These are phyloP conservation scores for Skeletonema grethae DNA, from an alignment of 108 stramenopile genomes.

Conservation along the genomic window DNA sequence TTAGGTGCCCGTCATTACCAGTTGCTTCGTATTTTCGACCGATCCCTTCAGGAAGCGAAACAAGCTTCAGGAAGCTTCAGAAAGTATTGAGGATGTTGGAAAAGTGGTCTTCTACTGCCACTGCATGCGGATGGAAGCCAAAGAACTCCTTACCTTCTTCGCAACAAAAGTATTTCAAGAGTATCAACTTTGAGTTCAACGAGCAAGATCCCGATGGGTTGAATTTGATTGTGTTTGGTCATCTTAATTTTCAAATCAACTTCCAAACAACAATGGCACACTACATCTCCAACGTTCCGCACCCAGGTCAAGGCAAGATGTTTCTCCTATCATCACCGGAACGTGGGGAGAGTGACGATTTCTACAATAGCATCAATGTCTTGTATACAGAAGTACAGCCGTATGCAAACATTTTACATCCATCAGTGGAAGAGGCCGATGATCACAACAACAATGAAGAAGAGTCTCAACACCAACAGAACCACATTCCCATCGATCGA, in stretches of 20 bases:
- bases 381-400: slow-evolving; percentile 29
- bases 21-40: slow-evolving; percentile 18
- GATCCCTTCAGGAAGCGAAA: neutral
- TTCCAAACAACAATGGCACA: slow-evolving; percentile 39
- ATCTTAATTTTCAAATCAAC: slow-evolving; percentile 5
- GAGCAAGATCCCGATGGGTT: slow-evolving; percentile 38
- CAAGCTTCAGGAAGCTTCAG: slow-evolving; percentile 36
- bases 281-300: slow-evolving; percentile 56
- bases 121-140: neutral
- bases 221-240: slow-evolving; percentile 22
- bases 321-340: slow-evolving; percentile 41
- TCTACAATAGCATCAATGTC: slow-evolving; percentile 2
- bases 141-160: neutral
- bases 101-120: slow-evolving; percentile 4
- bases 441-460: neutral
- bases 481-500: neutral
- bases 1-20: slow-evolving; percentile 44
- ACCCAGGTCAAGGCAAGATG: slow-evolving; percentile 53
- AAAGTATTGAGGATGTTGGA: slow-evolving; percentile 32
- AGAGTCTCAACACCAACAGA: slow-evolving; percentile 12
- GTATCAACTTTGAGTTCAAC: slow-evolving; percentile 33
- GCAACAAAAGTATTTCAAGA: slow-evolving; percentile 1
- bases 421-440: slow-evolving; percentile 11
- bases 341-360: neutral
- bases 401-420: slow-evolving; percentile 23